These are phyloP conservation scores for Gracilaria caudata DNA, from an alignment of 23 red algal species.

Conservation along the genomic window DNA sequence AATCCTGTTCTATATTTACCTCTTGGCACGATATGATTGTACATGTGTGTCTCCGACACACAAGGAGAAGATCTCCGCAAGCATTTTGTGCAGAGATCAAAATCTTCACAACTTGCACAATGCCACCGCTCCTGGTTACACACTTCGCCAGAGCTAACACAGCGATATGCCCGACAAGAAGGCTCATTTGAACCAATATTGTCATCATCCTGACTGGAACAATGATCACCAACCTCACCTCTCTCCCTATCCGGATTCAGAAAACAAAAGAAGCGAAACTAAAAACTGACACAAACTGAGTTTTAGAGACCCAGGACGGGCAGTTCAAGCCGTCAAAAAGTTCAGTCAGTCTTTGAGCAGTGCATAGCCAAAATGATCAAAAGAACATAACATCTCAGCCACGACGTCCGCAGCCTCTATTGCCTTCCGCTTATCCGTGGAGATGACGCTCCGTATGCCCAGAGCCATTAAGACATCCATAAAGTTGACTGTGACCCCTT, in stretches of 20 bases:
- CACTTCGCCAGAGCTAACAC: constrained; percentile 68
- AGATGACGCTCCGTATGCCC: neutral
- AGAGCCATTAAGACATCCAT: constrained; percentile 46
- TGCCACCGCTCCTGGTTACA: constrained; percentile 76
- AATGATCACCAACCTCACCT: neutral
- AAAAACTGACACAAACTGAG: constrained; percentile 47
- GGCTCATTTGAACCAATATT: constrained; percentile 28
- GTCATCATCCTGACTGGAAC: neutral
- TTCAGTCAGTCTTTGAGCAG: constrained; percentile 46
- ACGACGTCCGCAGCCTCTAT: neutral
- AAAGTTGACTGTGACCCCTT: constrained; percentile 17
- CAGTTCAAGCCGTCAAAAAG: constrained; percentile 32
- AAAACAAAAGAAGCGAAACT: neutral
- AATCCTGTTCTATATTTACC: constrained; percentile 47
- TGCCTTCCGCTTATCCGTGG: neutral
- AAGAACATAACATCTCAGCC: constrained; percentile 42
- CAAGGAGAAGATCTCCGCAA: constrained; percentile 38
- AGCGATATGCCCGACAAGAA: constrained; percentile 68
- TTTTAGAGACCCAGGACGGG: neutral
- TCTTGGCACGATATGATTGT: constrained; percentile 41
- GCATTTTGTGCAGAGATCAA: constrained; percentile 70
- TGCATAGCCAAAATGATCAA: constrained; percentile 59
- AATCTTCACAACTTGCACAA: constrained; percentile 64
- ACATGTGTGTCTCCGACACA: constrained; percentile 23
- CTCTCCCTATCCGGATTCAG: neutral